These are phyloP conservation scores for Bolboschoenus planiculmis DNA, from an alignment of 176 grass and related monocot species.

Conservation along the genomic window DNA sequence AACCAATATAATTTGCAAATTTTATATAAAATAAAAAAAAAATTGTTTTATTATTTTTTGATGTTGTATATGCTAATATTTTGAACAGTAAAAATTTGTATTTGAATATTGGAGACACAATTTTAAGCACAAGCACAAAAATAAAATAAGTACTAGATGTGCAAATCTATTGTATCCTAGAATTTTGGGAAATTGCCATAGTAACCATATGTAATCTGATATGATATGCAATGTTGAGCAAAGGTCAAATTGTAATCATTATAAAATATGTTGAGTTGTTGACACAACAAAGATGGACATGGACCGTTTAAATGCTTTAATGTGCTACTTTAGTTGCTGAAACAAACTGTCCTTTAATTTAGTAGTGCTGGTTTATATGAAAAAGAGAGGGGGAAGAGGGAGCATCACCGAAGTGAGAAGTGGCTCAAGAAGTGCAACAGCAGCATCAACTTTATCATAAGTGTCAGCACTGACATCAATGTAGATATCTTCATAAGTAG, in stretches of 20 bases:
- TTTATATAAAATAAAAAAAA: background rate
- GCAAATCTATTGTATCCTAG: too few relatives aligned
- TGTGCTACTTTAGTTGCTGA: background rate
- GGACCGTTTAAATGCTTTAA: background rate
- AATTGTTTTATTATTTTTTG: background rate
- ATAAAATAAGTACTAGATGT: too few relatives aligned
- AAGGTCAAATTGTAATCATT: background rate
- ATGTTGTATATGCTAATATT: background rate
- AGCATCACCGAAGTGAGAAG: conserved; percentile 65
- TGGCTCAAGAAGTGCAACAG: conserved; percentile 66
- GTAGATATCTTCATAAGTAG: conserved; percentile 67
- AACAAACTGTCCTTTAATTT: background rate
- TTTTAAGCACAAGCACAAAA: too few relatives aligned
- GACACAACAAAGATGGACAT: background rate
- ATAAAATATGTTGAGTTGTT: background rate
- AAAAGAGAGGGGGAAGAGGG: background rate
- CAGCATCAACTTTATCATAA: conserved; percentile 89
- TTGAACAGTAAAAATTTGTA: too few relatives aligned
- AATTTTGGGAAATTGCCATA: too few relatives aligned
- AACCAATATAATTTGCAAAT: background rate
- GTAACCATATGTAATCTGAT: too few relatives aligned
- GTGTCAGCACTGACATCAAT: conserved; percentile 72
- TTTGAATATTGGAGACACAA: too few relatives aligned
- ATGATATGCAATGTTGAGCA: background rate
- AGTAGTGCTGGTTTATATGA: background rate